A percentile compares a stretch with the other conserved stretches of the same genome.
These are phyloP conservation scores for Collybiopsis luxurians DNA, from an alignment of 768 basidiomycete genomes.

Conservation along the genomic window DNA sequence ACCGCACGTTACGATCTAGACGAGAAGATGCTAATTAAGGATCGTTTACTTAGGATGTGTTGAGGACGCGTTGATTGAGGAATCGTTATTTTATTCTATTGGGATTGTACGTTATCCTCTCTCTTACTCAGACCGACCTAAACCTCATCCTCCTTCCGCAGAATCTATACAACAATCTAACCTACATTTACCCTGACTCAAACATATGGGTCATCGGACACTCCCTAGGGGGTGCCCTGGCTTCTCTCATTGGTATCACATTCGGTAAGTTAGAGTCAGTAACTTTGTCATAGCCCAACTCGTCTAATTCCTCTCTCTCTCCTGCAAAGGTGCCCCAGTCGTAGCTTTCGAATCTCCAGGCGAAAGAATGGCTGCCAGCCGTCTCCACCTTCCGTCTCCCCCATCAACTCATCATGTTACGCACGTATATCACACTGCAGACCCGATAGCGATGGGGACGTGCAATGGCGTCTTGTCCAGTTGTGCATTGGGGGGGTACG, in stretches of 20 bases:
- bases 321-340: slow-evolving; percentile 45
- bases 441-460: slow-evolving; percentile 90
- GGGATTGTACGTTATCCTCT: slow-evolving; percentile 62
- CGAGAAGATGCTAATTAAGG: not conserved
- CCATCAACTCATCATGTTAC: slow-evolving; percentile 78
- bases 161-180: slow-evolving; percentile 94
- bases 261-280: too few species aligned
- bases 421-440: slow-evolving; percentile 92
- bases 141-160: slow-evolving; percentile 24
- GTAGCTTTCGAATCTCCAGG: slow-evolving; percentile 91
- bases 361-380: slow-evolving; percentile 72
- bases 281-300: too few species aligned
- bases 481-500: slow-evolving; percentile 88
- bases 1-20: not conserved
- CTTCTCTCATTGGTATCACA: slow-evolving; percentile 80
- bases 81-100: slow-evolving; percentile 86
- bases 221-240: slow-evolving; percentile 70
- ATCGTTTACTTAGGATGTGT: slow-evolving; percentile 48
- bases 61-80: slow-evolving; percentile 69
- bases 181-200: slow-evolving; percentile 87
- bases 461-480: slow-evolving; percentile 80
- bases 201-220: slow-evolving; percentile 88
- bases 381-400: slow-evolving; percentile 88
- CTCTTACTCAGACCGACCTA: not conserved
- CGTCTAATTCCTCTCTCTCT: too few species aligned